Base-by-base conservation (phyloP, 225 moss, liverwort and hornwort species). In the Ulota crispa region DNA sequence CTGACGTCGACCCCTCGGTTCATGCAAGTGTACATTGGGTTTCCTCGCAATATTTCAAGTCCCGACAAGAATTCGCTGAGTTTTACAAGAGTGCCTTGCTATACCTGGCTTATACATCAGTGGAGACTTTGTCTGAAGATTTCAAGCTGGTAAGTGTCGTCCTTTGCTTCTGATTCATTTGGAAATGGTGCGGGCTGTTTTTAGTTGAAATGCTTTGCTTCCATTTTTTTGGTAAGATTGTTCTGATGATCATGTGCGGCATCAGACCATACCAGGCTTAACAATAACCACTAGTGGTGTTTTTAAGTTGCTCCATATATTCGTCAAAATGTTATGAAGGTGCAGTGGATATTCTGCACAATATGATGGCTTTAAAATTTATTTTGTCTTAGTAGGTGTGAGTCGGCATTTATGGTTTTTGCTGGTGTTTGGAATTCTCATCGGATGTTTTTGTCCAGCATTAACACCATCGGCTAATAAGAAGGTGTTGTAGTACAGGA, bases 1-100 rank as follows among this genome's bases (percentile, higher is more conserved):
- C 93, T 42, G 96, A 99, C 78, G 94, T 96, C 26, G 98, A 99
- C 78, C 94, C 98, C 37, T 89, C 98, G 31, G 96, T 96, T 77
- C 94, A 98, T 82, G 98, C 94, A 6, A 99, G 98, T 78, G 90
- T 93, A n/a, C 93, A 99, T 80, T 99, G 98, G 98, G 96, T 96
- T 54, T 96, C 90, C n/a, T 96, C 98, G 24, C 98, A 94, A 81
- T 99, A 92, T 81, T 91, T 91, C 60, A 99, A 99, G 82, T 99
- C 98, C 32, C 91, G 98, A 69, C 98, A 99, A 76, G 96, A 96
- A 75, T 99, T 96, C 60, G 98, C 98, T 20, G 96, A 99, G 76
- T 99, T 99, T 80, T 99, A 99, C 85, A 99, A 96, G 80, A 99
- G 95, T 86, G 96, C 98, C 47, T 83, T 99, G 79, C 86, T 99